Conservation (phyloP, 495 filamentous ascomycete species). For the Neurospora intermedia region DNA sequence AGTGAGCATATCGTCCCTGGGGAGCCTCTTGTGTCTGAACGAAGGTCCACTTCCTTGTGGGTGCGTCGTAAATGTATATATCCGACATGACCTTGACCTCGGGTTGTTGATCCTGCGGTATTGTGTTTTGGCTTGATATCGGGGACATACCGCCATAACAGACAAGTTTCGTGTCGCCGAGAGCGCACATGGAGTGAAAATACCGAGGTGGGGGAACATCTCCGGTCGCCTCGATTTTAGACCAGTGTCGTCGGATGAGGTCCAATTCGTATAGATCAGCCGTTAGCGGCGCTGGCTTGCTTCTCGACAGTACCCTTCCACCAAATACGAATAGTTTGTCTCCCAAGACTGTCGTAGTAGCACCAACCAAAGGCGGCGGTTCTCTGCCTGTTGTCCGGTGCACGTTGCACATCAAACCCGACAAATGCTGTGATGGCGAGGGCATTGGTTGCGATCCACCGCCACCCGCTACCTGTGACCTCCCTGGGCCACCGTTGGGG, state of each 20-base stretch:
- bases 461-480: slow-evolving; percentile 37
- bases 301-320: slow-evolving; percentile 74
- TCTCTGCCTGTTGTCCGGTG: slow-evolving; percentile 82
- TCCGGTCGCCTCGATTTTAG: slow-evolving; percentile 70
- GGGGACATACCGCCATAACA: slow-evolving; percentile 99
- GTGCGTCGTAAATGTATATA: slow-evolving; percentile 93
- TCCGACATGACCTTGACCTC: slow-evolving; percentile 97
- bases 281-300: slow-evolving; percentile 66
- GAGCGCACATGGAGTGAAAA: slow-evolving; percentile 87
- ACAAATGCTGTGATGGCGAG: slow-evolving; percentile 50
- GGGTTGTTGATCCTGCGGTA: slow-evolving; percentile 57
- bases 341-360: slow-evolving; percentile 86
- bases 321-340: slow-evolving; percentile 96
- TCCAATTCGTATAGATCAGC: slow-evolving; percentile 89
- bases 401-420: slow-evolving; percentile 88
- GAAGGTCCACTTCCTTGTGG: slow-evolving; percentile 72
- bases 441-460: slow-evolving; percentile 34
- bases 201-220: slow-evolving; percentile 86
- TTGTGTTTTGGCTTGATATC: slow-evolving; percentile 39
- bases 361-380: slow-evolving; percentile 83
- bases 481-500: slow-evolving; percentile 24
- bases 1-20: slow-evolving; percentile 93
- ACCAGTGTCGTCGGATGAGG: slow-evolving; percentile 85
- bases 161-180: slow-evolving; percentile 92
- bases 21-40: slow-evolving; percentile 73